Percentiles rank a stretch among this genome's conserved stretches.
These are phyloP conservation scores for Cladophialophora exuberans DNA, from an alignment of 2,329 filamentous ascomycete species.

Conservation along the genomic window DNA sequence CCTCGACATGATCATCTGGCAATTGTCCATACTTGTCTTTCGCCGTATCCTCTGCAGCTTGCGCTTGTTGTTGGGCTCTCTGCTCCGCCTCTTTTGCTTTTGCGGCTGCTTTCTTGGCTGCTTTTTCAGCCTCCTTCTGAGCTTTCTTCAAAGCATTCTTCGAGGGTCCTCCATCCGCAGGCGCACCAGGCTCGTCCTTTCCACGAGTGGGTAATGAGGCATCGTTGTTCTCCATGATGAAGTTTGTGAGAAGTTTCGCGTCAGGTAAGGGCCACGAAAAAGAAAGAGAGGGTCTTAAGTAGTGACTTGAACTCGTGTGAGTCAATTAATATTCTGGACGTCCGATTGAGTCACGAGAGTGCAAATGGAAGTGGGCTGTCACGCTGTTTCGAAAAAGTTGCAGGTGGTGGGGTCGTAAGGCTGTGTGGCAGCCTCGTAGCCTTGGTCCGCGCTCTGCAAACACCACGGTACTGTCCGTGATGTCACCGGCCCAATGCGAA, in stretches of 20 bases:
- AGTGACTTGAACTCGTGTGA: background rate
- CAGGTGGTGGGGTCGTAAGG: background rate
- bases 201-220: conserved; percentile 29
- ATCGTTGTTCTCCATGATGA: conserved; percentile 17
- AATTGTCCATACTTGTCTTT: conserved; percentile 80
- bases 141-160: conserved; percentile 87
- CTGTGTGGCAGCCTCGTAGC: conserved; percentile 2
- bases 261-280: background rate
- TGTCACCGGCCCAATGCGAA: no score
- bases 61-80: conserved; percentile 32
- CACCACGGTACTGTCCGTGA: no score
- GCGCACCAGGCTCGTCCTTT: conserved; percentile 30
- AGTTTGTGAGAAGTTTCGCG: no score
- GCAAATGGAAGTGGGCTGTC: conserved; percentile 12
- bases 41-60: conserved; percentile 56
- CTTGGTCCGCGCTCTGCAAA: conserved; percentile 1
- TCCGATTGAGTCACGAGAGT: conserved; percentile 15
- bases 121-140: conserved; percentile 88
- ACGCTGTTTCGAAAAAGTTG: conserved; percentile 10
- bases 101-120: conserved; percentile 67
- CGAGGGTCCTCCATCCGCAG: conserved; percentile 53
- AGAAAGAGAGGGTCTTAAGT: background rate
- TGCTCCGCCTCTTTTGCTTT: conserved; percentile 47
- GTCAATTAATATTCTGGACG: background rate
- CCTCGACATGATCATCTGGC: conserved; percentile 59